Conservation (phyloP, 495 filamentous ascomycete genomes). For the Venustampulla echinocandica region DNA sequence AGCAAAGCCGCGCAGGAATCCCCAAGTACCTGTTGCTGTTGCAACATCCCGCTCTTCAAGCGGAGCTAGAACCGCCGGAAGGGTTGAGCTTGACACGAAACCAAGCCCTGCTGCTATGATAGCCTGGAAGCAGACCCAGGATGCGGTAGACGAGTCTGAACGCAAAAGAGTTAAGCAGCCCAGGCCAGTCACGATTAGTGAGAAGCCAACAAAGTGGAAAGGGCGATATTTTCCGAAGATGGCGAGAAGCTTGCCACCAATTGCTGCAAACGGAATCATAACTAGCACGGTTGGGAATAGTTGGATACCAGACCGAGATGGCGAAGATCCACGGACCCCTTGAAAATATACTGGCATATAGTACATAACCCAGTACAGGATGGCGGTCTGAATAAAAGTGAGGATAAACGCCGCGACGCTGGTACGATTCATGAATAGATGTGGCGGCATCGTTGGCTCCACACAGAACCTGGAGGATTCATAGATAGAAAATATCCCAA, state of each 20-base stretch:
- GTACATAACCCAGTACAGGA: constrained; percentile 57
- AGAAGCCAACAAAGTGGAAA: constrained; percentile 40
- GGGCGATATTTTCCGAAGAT: constrained; percentile 57
- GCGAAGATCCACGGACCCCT: constrained; percentile 46
- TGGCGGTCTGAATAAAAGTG: constrained; percentile 35
- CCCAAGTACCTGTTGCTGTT: constrained; percentile 33
- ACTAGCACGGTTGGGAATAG: constrained; percentile 44
- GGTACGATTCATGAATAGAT: constrained; percentile 45
- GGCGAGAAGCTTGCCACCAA: constrained; percentile 42
- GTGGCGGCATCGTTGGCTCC: constrained; percentile 45
- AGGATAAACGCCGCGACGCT: constrained; percentile 38
- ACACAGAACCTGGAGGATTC: constrained; percentile 20
- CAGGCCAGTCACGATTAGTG: constrained; percentile 47
- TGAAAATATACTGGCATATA: constrained; percentile 83
- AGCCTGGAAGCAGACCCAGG: constrained; percentile 62
- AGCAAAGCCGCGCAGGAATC: constrained; percentile 41
- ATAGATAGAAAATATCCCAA: background rate
- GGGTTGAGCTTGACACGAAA: background rate
- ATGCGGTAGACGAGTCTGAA: constrained; percentile 34
- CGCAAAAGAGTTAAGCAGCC: constrained; percentile 53
- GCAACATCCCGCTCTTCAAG: constrained; percentile 26
- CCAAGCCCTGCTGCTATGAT: constrained; percentile 59
- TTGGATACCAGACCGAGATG: constrained; percentile 60
- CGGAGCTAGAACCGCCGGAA: constrained; percentile 7
- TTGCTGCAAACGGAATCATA: constrained; percentile 35